These are phyloP conservation scores for Fusarium illudens DNA, from an alignment of 2,329 filamentous ascomycete genomes.

Conservation along the genomic window DNA sequence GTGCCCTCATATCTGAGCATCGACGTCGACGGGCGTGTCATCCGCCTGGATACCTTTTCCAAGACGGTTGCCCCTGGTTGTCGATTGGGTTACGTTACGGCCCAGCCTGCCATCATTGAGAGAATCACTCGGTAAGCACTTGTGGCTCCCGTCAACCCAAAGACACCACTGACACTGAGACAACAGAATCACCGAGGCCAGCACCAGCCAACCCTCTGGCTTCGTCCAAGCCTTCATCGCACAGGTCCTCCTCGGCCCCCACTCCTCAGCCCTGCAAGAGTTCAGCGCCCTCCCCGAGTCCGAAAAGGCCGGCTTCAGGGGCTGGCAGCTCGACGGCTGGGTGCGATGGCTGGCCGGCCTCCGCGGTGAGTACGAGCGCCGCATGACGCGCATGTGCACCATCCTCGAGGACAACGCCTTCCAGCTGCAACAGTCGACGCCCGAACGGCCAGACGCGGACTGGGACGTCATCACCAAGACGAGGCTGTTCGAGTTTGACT, in stretches of 20 bases:
- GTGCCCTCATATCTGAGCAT: constrained; percentile 83
- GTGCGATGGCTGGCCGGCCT: constrained; percentile 90
- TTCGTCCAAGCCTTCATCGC: constrained; percentile 88
- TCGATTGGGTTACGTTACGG: constrained; percentile 89
- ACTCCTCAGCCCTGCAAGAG: constrained; percentile 54
- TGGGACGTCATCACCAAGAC: constrained; percentile 82
- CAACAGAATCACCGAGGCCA: constrained; percentile 74
- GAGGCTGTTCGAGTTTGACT: constrained; percentile 77
- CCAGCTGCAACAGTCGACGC: constrained; percentile 69
- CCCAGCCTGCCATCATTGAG: constrained; percentile 80
- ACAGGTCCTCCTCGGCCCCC: constrained; percentile 77
- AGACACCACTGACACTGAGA: constrained; percentile 8
- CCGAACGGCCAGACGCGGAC: constrained; percentile 60
- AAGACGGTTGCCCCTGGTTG: constrained; percentile 93
- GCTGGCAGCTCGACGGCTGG: constrained; percentile 88
- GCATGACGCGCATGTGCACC: constrained; percentile 82
- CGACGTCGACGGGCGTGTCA: constrained; percentile 85
- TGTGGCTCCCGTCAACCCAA: too few species aligned
- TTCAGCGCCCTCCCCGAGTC: constrained; percentile 55
- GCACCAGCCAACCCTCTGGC: constrained; percentile 85
- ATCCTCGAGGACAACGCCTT: constrained; percentile 74
- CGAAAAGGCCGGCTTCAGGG: constrained; percentile 57
- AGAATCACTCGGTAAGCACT: constrained; percentile 59
- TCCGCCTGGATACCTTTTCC: constrained; percentile 92
- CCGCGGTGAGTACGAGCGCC: constrained; percentile 81